Evolutionary conservation across 371 early-diverging fungal species (phyloP).

Genomic region (Coemansia sp.): DNA sequence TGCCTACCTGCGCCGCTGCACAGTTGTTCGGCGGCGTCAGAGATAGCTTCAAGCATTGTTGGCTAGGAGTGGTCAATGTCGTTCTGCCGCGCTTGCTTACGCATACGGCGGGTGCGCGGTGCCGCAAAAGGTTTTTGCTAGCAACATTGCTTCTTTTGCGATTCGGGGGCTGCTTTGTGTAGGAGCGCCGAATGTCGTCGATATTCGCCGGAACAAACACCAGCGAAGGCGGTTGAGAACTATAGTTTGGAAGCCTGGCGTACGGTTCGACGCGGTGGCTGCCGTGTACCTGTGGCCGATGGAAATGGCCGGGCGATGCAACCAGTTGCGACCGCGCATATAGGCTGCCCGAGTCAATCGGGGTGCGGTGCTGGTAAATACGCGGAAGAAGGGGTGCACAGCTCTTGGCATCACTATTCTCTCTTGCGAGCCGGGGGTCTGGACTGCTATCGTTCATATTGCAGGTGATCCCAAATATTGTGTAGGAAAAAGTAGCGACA

Average conservation of each 20-base stretch:
- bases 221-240: background rate
- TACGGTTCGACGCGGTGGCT: background rate
- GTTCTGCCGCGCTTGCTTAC: background rate
- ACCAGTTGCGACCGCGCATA: background rate
- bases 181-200: background rate
- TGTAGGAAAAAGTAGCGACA: too few species aligned
- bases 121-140: background rate
- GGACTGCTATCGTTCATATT: too few species aligned
- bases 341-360: background rate
- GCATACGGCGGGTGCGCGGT: background rate
- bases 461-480: too few species aligned
- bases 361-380: too few species aligned
- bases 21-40: background rate
- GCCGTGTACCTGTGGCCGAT: background rate
- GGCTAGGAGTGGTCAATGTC: background rate
- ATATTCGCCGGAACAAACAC: slow-evolving; percentile 2
- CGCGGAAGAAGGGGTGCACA: too few species aligned
- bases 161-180: background rate
- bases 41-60: background rate
- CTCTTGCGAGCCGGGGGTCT: too few species aligned
- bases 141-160: background rate
- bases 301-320: background rate
- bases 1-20: background rate
- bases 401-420: too few species aligned
- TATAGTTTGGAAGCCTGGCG: background rate